Evolutionary conservation across 2,329 filamentous ascomycete species (phyloP), one percentile per base, ranked within the genome.

Genomic region (Penicillium sp.): DNA sequence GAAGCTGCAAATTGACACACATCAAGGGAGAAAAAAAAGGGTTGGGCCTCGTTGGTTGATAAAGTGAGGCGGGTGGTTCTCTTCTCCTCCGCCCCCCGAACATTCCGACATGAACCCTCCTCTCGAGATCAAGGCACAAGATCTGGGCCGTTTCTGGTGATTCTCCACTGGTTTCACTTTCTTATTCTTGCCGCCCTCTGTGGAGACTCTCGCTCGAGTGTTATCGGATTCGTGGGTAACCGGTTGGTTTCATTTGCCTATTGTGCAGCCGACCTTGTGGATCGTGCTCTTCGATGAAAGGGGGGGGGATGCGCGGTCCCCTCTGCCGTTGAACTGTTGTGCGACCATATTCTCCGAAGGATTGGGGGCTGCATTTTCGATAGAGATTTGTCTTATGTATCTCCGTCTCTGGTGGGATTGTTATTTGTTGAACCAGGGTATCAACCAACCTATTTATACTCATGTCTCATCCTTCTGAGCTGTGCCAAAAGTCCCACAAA

Each of bases 41-140:
- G 67, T 72, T 72, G 70, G 69, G 61, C 61, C 50, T 66, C 60
- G 55, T 65, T 58, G 54, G 55, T 44, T 50, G 59, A 66, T 69
- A 61, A 63, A 73, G 71, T 73, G 71, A 72, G 71, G 71, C 71
- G 70, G 39, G 19, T 60, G 65, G 60, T 62, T 59, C 39, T 52
- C 43, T 54, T 36, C 11, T 51, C 40, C 38, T 43, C 40, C 48
- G 40, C 33, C 38, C 49, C 61, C 63, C 57, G 62, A 61, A 53
- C 45, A 53, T 61, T 66, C 63, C 65, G 65, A 59, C 34, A 43
- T 47, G 58, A 57, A 59, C 51, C 36, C 29, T 46, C 29, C 39
- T 40, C 45, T 56, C 21, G 48, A 51, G 19, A n/a, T 40, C 39
- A 33, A 13, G 23, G 21, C 25, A 31, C 39, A 29, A 31, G 25